Evolutionary conservation across 257 asterid genomes (phyloP).

Genomic region (Primulina tabacum): DNA sequence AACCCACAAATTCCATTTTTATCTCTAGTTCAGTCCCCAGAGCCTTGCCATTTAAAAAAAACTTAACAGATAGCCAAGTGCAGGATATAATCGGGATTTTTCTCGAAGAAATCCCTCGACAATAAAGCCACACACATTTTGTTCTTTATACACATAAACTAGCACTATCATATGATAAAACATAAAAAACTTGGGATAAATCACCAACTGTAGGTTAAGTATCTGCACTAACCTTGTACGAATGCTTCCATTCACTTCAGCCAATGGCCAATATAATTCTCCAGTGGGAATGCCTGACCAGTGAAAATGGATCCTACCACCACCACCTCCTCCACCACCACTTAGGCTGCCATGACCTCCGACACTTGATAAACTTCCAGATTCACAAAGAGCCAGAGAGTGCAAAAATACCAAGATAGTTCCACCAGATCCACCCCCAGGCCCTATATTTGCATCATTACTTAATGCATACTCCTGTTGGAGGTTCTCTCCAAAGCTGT

Average conservation of each 20-base stretch:
- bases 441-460: conserved; percentile 38
- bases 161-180: conserved; percentile 3
- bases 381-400: conserved; percentile 46
- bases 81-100: not conserved
- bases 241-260: conserved; percentile 80
- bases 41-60: not conserved
- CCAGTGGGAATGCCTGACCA: conserved; percentile 95
- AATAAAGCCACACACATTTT: not conserved
- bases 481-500: conserved; percentile 38
- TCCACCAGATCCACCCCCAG: conserved; percentile 99
- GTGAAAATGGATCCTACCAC: conserved; percentile 96
- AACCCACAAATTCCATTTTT: not conserved
- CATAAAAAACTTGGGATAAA: conserved; percentile 13
- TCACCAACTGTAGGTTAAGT: conserved; percentile 18
- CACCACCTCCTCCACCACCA: conserved; percentile 97
- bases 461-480: conserved; percentile 27
- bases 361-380: conserved; percentile 71
- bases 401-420: conserved; percentile 76
- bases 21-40: not conserved
- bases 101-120: not conserved
- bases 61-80: not conserved
- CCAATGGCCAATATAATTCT: conserved; percentile 89
- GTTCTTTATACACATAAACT: not conserved
- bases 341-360: conserved; percentile 78
- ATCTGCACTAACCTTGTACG: conserved; percentile 53